Base-by-base conservation (phyloP, 2,329 filamentous ascomycete species). In the Clonostachys rosea region DNA sequence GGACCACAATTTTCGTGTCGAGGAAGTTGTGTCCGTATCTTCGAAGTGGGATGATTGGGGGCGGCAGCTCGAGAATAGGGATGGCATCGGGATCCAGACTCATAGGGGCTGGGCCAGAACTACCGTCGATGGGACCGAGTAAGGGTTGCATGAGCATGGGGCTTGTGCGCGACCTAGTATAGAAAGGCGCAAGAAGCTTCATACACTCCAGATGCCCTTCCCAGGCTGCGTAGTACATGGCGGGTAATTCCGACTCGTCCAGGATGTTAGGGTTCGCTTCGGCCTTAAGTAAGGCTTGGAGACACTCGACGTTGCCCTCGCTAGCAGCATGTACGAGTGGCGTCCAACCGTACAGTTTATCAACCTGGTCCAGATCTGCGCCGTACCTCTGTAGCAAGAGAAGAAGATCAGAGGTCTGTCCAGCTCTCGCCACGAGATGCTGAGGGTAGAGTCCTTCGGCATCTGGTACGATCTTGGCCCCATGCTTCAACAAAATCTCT, bases 211-310 rank as follows among this genome's bases (percentile, higher is more conserved):
- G 70, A 62, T 97, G 89, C 1, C 94, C 94, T 69, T 99, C 94
- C 94, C 94, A 99, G 0, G 91, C 92, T 13, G 94, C 94, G 66
- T 99, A 99, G 67, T 99, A 99, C 84, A 97, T 91, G 30, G 94
- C 91, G 3, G 91, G 90, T 5, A 97, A 77, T 14, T 84, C 86
- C 62, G 97, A 99, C 68, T 99, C 94, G 60, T 99, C 94, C 40
- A 89, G 70, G 47, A 91, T 87, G 53, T 84, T 85, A 2, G 87
- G 80, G 57, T 95, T 83, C 5, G 87, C 91, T 8, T 87, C 86
- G 52, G 87, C 82, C 46, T 90, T 82, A 11, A 99, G 75, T 5
- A 99, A 75, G 2, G 85, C 88, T 55, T 90, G 81, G 40, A 99
- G 74, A 59, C 91, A 96, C 24, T 87, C 84, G 2, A 96, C 87